Percentiles rank a stretch among this genome's conserved stretches.
Evolutionary conservation across 768 basidiomycete genomes (phyloP).

Genomic region (Lactarius tabidus): DNA sequence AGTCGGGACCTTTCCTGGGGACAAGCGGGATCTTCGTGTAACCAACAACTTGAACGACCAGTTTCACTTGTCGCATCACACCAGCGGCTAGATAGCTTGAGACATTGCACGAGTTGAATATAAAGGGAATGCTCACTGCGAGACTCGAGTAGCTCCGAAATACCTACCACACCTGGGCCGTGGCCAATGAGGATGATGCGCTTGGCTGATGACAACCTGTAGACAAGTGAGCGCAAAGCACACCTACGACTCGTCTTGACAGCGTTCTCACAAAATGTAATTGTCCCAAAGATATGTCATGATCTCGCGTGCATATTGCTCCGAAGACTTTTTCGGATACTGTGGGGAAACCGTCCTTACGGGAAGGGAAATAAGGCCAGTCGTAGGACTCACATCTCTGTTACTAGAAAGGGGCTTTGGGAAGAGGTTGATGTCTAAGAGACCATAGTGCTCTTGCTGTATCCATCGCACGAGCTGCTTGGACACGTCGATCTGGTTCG

Average conservation of each 20-base stretch:
- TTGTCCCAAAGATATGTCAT: constrained; percentile 94
- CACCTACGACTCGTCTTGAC: constrained; percentile 6
- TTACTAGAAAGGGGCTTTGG: constrained; percentile 38
- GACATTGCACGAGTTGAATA: not conserved
- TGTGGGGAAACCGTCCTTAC: not conserved
- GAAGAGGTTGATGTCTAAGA: constrained; percentile 86
- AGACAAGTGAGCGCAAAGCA: not conserved
- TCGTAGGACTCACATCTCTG: constrained; percentile 21
- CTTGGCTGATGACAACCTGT: constrained; percentile 66
- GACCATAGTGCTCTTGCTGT: constrained; percentile 55
- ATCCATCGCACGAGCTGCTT: constrained; percentile 79
- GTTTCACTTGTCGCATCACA: constrained; percentile 40
- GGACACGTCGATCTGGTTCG: constrained; percentile 73
- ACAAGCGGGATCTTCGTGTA: constrained; percentile 24
- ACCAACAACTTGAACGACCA: constrained; percentile 26
- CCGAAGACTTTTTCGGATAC: constrained; percentile 26
- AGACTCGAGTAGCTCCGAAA: constrained; percentile 69
- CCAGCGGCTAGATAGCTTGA: constrained; percentile 39
- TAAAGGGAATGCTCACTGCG: constrained; percentile 50
- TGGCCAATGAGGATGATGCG: constrained; percentile 83
- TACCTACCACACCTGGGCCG: constrained; percentile 72
- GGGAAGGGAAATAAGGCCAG: not conserved
- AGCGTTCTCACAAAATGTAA: constrained; percentile 67
- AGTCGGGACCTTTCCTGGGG: constrained; percentile 20
- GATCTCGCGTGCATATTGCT: constrained; percentile 49